A percentile compares a stretch with the other conserved stretches of the same genome.
Conservation (phyloP, 805 yeast genomes). For the Groenewaldozyma tartarivorans region DNA sequence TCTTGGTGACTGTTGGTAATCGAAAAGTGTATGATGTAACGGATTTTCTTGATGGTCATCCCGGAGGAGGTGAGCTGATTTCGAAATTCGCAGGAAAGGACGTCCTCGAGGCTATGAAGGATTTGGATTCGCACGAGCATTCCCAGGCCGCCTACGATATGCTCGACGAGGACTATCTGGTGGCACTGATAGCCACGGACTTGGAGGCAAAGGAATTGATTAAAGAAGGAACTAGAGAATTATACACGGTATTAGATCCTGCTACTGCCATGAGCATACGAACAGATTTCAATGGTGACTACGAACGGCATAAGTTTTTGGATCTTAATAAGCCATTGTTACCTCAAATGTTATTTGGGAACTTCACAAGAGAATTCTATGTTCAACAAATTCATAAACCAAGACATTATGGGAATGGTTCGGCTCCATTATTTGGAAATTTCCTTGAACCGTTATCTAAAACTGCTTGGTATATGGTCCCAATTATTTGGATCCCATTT, state of each 20-base stretch:
- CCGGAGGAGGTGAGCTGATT: constrained; percentile 55
- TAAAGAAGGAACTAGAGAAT: constrained; percentile 30
- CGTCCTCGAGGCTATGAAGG: constrained; percentile 65
- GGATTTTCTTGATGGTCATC: constrained; percentile 59
- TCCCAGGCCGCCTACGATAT: constrained; percentile 80
- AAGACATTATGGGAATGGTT: constrained; percentile 93
- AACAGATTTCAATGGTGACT: constrained; percentile 71
- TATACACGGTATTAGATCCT: constrained; percentile 32
- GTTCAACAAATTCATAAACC: constrained; percentile 96
- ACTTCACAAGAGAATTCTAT: constrained; percentile 80
- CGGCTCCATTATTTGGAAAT: constrained; percentile 93
- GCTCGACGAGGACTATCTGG: constrained; percentile 67
- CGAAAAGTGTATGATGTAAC: constrained; percentile 83
- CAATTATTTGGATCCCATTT: constrained; percentile 77
- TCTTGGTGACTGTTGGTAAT: constrained; percentile 67
- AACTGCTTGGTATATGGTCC: constrained; percentile 94
- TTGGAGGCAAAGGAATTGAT: constrained; percentile 68
- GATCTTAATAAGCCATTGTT: constrained; percentile 78
- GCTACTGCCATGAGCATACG: constrained; percentile 64
- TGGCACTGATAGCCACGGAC: constrained; percentile 75
- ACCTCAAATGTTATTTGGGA: constrained; percentile 65
- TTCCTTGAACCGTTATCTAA: constrained; percentile 83
- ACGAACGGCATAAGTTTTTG: constrained; percentile 68
- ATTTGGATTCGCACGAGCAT: constrained; percentile 63
- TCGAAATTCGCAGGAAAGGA: constrained; percentile 31